Percentiles rank a stretch among this genome's conserved stretches.
phyloP scores from a whole-genome alignment of 192 early-diverging fungal species.

The Coemansia sp. region DNA sequence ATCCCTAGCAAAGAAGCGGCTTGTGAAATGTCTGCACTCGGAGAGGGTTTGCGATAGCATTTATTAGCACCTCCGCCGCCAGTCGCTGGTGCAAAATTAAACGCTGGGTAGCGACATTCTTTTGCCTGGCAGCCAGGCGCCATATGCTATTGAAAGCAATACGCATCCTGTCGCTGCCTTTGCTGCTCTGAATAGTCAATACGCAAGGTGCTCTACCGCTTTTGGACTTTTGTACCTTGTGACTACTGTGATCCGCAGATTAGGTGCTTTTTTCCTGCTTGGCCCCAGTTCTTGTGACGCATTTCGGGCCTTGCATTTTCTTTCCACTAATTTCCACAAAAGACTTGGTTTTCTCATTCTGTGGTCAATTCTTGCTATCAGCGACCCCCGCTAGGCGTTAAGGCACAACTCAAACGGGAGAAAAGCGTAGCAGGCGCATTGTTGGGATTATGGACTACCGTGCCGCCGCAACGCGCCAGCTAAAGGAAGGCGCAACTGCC shows the following conservation, averaged over 20 bases:
- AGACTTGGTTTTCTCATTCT: background rate
- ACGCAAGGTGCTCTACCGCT: no score
- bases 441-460: conserved; percentile 43
- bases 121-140: background rate
- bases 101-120: background rate
- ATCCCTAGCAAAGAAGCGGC: background rate
- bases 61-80: background rate
- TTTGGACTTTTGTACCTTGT: no score
- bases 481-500: conserved; percentile 25
- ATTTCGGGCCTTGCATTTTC: background rate
- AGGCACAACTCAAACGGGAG: background rate
- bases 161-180: background rate
- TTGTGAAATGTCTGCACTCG: background rate
- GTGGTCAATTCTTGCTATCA: background rate
- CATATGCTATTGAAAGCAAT: background rate
- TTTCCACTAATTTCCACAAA: background rate
- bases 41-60: background rate
- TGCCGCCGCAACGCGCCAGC: conserved; percentile 44
- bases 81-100: background rate
- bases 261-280: no score
- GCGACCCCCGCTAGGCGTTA: conserved; percentile 1
- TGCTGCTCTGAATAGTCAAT: background rate
- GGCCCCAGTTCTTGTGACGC: background rate
- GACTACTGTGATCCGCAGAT: no score
- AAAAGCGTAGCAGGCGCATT: conserved; percentile 2